Percentiles rank a stretch among this genome's conserved stretches.
Conservation (phyloP, 2,329 filamentous ascomycete species). For the Chrysosporium keratinophilum region DNA sequence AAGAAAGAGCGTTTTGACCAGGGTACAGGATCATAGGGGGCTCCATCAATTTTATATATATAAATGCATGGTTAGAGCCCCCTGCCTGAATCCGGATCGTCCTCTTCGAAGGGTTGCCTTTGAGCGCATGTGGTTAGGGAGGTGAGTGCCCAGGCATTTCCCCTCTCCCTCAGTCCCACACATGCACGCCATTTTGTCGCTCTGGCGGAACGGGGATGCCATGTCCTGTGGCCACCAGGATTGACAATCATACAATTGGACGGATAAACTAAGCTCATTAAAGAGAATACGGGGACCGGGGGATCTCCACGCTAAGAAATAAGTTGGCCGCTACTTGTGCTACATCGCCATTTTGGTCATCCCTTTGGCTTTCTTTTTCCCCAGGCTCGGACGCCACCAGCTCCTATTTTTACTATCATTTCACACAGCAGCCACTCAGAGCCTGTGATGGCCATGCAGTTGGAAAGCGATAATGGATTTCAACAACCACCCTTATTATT, state of each 20-base stretch:
- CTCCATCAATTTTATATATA: conserved; percentile 2
- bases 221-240: too few species aligned
- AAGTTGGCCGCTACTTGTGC: neutral
- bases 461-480: neutral
- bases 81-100: neutral
- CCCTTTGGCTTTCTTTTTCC: neutral
- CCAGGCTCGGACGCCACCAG: neutral
- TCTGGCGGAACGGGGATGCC: neutral
- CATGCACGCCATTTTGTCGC: neutral
- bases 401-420: neutral
- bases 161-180: neutral
- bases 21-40: neutral
- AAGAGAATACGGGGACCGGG: neutral
- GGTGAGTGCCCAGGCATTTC: neutral
- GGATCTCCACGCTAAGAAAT: neutral
- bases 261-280: neutral
- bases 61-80: neutral
- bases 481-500: too few species aligned
- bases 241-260: neutral
- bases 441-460: neutral
- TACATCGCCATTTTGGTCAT: neutral
- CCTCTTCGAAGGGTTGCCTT: neutral
- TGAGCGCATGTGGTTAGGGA: neutral
- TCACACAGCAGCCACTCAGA: conserved; percentile 3
- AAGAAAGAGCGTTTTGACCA: neutral